Evolutionary conservation across 1,284 basidiomycete species (phyloP), one percentile per base, ranked within the genome.

Genomic region (Austroboletus niveus): DNA sequence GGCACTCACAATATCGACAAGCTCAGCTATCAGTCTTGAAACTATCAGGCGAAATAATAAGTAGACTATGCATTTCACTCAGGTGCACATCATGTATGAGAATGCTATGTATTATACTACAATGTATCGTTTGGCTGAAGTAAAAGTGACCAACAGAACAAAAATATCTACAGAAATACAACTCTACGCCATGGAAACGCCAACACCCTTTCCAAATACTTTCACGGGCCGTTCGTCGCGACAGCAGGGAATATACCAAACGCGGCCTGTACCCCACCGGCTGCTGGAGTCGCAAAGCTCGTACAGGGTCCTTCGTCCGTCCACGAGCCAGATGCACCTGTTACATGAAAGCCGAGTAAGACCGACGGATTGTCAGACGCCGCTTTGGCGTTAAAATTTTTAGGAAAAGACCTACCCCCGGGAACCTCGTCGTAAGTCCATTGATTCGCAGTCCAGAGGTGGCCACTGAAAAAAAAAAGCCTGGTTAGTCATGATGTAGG

Each of bases 401-500:
- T 6, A 29, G 2, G 8, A 29, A 10, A 14, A 22, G 36, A 57
- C 60, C 3, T 45, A 62, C 60, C 61, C 0, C 60, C 60, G 12
- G 60, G 61, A 36, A 49, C 1, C n/a, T 63, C 63, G 2, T 49
- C 2, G 5, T 63, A 54, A 5, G 51, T 57, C 60, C 63, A 65
- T 51, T 51, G 56, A 24, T 43, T 1, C 11, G 60, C 60, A 0
- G 45, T 57, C 63, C 60, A 63, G 31, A 62, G 59, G 15, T 64
- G 4, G 20, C 61, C 61, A 45, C 60, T 62, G 36, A 48, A 32
- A n/a, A 15, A 22, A 17, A 11, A 20, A 20, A 11, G 2, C 8
- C 1, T 2, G 4, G 42, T 64, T 20, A 62, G 31, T 27, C 5
- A 42, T 9, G 15, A 7, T 3, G 1, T 40, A 6, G 17, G 40